Evolutionary conservation across 177 flowering plant genomes (phyloP).

Genomic region (Vitis hybrid): DNA sequence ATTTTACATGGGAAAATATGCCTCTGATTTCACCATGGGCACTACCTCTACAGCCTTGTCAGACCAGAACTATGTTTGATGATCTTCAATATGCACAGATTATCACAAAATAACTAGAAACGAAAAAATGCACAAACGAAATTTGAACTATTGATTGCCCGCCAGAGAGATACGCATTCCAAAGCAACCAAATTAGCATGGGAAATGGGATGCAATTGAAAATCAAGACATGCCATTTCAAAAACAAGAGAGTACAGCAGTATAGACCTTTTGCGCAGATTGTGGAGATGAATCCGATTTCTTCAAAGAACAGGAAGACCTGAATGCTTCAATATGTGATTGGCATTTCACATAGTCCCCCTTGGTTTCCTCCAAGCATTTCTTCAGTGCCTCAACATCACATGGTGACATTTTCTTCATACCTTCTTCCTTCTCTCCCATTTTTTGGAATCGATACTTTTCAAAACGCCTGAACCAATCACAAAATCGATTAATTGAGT

Average conservation of each 20-base stretch:
- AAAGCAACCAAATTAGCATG: too few species aligned
- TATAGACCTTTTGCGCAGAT: too few species aligned
- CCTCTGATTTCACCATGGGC: background rate
- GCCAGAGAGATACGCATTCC: too few species aligned
- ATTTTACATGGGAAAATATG: too few species aligned
- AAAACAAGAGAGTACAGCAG: too few species aligned
- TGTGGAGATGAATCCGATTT: constrained; percentile 18
- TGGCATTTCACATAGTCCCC: constrained; percentile 51
- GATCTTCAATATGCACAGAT: too few species aligned
- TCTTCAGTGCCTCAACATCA: constrained; percentile 56
- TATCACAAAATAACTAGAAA: too few species aligned
- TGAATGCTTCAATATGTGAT: constrained; percentile 50
- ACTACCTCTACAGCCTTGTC: background rate
- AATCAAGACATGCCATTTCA: too few species aligned
- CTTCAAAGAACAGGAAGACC: constrained; percentile 43
- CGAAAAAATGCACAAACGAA: too few species aligned
- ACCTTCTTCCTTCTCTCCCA: constrained; percentile 23
- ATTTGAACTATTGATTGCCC: too few species aligned
- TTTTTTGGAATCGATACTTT: background rate
- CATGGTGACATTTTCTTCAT: constrained; percentile 45
- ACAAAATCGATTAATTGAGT: background rate
- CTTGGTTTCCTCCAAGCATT: constrained; percentile 55
- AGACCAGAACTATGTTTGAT: too few species aligned
- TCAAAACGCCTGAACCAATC: background rate
- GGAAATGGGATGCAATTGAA: too few species aligned